Evolutionary conservation across 2,329 filamentous ascomycete species (phyloP), one percentile per base, ranked within the genome.

Genomic region (Trichoderma atroviride): DNA sequence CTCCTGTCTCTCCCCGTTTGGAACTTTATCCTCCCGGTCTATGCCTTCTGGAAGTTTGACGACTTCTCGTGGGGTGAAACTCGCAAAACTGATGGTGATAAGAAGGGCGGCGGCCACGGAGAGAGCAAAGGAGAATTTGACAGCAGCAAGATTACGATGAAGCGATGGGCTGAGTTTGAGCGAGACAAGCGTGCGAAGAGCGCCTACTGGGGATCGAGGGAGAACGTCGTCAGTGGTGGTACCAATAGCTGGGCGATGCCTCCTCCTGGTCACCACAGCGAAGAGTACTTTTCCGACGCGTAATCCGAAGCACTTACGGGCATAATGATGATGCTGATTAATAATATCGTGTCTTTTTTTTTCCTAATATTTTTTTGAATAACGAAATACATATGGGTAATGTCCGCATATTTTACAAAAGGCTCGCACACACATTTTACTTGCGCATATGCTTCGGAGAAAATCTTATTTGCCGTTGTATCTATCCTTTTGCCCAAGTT

Each of bases 21-120:
- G 96, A 99, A 99, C 81, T 97, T 99, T 79, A 86, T 99, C 47
- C 89, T 99, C 10, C 96, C 96, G 0, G 88, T 89, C 9, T 99
- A 99, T 78, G 92, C 96, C 3, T 99, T 95, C 85, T 99, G 96
- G 96, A 98, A 99, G 83, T 99, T 99, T 79, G 96, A 99, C 79
- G 96, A 99, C 83, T 99, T 99, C 85, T 97, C 92, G 69, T 99
- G 96, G 96, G 96, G 96, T 76, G 96, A 99, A 73, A 99, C 96
- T 68, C 89, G 96, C 71, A 97, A 98, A 88, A 97, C 95, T 52
- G 92, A 91, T 0, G 94, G 94, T 33, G 95, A 97, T 77, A 94
- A 95, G 84, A 96, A 95, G 82, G 92, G 87, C 2, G 92, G 93
- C 37, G 89, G 87, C 3, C 92, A 93, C 37, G 89, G 94, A 72